Conservation (phyloP, 257 asterid genomes). For the Echites panduratus region DNA sequence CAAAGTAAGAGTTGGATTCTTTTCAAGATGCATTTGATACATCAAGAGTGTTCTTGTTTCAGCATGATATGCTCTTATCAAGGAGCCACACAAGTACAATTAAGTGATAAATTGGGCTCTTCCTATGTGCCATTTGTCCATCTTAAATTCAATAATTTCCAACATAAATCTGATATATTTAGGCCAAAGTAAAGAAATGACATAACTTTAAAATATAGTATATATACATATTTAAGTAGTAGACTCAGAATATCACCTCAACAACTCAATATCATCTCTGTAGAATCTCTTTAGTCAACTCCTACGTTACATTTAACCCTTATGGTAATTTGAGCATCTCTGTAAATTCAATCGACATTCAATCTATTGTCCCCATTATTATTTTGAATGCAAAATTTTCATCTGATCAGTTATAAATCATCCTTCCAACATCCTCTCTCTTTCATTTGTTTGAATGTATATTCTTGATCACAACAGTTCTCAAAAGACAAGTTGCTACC, state of each 20-base stretch:
- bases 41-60: not conserved
- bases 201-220: not conserved
- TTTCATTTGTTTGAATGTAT: too few relatives aligned
- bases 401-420: too few relatives aligned
- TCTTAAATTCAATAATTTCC: not conserved
- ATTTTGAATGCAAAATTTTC: too few relatives aligned
- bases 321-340: too few relatives aligned
- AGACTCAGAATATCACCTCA: not conserved
- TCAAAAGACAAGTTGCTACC: too few relatives aligned
- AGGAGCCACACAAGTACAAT: not conserved
- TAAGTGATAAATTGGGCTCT: not conserved
- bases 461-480: too few relatives aligned
- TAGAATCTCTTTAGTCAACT: not conserved
- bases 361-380: too few relatives aligned
- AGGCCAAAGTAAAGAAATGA: too few relatives aligned
- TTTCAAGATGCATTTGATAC: not conserved
- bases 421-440: too few relatives aligned
- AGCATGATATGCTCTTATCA: not conserved
- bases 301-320: not conserved
- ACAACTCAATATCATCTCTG: too few relatives aligned
- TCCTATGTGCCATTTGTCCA: not conserved
- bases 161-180: not conserved
- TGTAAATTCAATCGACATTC: too few relatives aligned
- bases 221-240: not conserved
- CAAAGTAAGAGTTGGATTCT: not conserved